phyloP scores from a whole-genome alignment of 768 basidiomycete species.

The Boletus tomentosulus region DNA sequence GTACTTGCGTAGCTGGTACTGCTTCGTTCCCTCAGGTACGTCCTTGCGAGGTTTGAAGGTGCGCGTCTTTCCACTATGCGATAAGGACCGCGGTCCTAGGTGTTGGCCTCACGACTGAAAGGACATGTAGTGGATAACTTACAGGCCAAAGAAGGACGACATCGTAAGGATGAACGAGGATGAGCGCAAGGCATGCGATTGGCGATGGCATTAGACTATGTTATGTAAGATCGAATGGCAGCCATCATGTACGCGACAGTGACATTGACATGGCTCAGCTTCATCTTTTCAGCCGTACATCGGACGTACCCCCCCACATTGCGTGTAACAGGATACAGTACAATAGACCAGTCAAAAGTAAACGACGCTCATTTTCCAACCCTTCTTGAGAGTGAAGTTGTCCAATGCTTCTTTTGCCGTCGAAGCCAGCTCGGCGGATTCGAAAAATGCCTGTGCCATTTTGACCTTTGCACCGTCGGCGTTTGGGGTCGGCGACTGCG shows the following conservation, averaged over 20 bases:
- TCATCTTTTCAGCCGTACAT: neutral
- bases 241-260: too few species aligned
- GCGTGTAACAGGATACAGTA: conserved; percentile 9
- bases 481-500: conserved; percentile 64
- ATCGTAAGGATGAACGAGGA: conserved; percentile 36
- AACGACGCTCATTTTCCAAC: conserved; percentile 76
- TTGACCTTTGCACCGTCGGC: conserved; percentile 65
- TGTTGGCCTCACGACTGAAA: conserved; percentile 10
- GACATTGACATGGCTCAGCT: neutral
- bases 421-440: conserved; percentile 66
- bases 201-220: conserved; percentile 5
- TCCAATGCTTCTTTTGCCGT: conserved; percentile 80
- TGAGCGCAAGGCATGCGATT: conserved; percentile 11
- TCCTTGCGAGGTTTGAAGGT: conserved; percentile 97
- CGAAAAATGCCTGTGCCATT: conserved; percentile 78
- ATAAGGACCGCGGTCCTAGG: conserved; percentile 7
- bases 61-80: conserved; percentile 77
- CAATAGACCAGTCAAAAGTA: conserved; percentile 44
- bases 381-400: conserved; percentile 83
- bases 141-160: conserved; percentile 91
- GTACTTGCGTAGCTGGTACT: conserved; percentile 97
- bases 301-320: conserved; percentile 40
- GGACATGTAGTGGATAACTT: conserved; percentile 31
- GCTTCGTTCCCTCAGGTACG: conserved; percentile 93
- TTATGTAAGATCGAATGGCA: conserved; percentile 2